A percentile compares a stretch with the other conserved stretches of the same genome.
phyloP scores from a whole-genome alignment of 345 rosid genomes.

The Citrus hindsii region DNA sequence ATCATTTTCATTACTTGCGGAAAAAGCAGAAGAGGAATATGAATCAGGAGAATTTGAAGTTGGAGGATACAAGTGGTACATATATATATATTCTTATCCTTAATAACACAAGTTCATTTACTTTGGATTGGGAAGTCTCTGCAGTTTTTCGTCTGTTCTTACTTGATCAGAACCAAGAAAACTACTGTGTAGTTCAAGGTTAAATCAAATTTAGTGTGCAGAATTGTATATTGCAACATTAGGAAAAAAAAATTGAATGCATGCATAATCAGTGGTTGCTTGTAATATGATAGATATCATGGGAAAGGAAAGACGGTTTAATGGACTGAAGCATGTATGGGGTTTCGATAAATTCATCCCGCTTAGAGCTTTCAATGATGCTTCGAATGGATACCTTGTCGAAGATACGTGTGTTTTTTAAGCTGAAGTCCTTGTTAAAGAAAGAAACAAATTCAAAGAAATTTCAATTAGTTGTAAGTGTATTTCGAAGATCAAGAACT shows the following conservation, averaged over 20 bases:
- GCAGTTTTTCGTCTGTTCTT: conserved; percentile 48
- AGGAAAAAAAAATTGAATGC: too few relatives aligned
- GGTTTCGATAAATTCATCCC: too few relatives aligned
- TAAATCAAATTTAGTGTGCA: too few relatives aligned
- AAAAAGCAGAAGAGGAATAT: conserved; percentile 10
- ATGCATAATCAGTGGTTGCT: too few relatives aligned
- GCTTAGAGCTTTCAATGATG: too few relatives aligned
- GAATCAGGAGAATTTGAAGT: conserved; percentile 50
- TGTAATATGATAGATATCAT: conserved; percentile 10
- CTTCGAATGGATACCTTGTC: too few relatives aligned
- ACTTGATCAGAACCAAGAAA: conserved; percentile 36
- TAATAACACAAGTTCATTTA: conserved; percentile 16
- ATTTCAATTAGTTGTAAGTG: not conserved
- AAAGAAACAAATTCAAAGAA: too few relatives aligned
- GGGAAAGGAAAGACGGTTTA: conserved; percentile 33
- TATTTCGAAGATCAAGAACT: conserved; percentile 37
- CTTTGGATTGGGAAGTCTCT: conserved; percentile 46
- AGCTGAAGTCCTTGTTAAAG: too few relatives aligned
- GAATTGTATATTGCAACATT: not conserved
- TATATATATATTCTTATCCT: too few relatives aligned
- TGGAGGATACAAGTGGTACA: conserved; percentile 74
- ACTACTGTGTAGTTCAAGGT: too few relatives aligned
- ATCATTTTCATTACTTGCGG: not conserved
- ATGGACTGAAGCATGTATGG: conserved; percentile 21
- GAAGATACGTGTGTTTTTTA: too few relatives aligned